Conservation (phyloP, 768 basidiomycete genomes). For the Auriscalpium vulgare region DNA sequence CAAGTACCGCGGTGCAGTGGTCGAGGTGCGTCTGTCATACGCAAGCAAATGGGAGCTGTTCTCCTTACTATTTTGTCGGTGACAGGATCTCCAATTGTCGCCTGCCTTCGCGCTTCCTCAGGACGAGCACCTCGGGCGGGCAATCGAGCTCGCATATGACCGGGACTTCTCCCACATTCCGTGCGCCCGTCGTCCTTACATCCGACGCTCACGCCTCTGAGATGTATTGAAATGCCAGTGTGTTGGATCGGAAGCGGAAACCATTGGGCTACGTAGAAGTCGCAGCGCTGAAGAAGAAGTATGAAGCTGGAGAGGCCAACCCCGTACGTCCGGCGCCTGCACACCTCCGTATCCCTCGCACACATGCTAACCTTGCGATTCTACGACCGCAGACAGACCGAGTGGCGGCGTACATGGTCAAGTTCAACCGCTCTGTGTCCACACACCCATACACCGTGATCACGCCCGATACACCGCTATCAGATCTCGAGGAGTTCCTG, state of each 20-base stretch:
- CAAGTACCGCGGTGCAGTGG: conserved; percentile 84
- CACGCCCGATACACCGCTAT: conserved; percentile 71
- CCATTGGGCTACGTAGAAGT: conserved; percentile 86
- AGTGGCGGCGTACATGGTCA: conserved; percentile 62
- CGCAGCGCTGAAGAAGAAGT: conserved; percentile 61
- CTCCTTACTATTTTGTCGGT: neutral
- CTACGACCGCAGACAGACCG: conserved; percentile 50
- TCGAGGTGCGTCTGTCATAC: conserved; percentile 51
- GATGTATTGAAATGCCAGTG: conserved; percentile 33
- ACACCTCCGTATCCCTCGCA: neutral
- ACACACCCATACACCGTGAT: conserved; percentile 70
- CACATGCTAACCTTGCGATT: neutral
- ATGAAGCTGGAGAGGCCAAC: conserved; percentile 65
- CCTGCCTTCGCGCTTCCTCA: conserved; percentile 80
- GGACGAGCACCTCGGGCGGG: conserved; percentile 62
- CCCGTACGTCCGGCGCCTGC: conserved; percentile 42
- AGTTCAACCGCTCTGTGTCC: conserved; percentile 53
- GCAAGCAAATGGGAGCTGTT: neutral
- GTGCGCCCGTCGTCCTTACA: conserved; percentile 32
- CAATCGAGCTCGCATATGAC: conserved; percentile 85
- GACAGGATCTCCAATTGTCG: conserved; percentile 69
- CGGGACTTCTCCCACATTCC: conserved; percentile 93
- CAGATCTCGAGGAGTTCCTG: conserved; percentile 78
- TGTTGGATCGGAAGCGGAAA: conserved; percentile 61
- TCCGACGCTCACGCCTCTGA: neutral